Percentiles rank a stretch among this genome's conserved stretches.
phyloP scores from a whole-genome alignment of 192 early-diverging fungal species.

The Podila horticola region DNA sequence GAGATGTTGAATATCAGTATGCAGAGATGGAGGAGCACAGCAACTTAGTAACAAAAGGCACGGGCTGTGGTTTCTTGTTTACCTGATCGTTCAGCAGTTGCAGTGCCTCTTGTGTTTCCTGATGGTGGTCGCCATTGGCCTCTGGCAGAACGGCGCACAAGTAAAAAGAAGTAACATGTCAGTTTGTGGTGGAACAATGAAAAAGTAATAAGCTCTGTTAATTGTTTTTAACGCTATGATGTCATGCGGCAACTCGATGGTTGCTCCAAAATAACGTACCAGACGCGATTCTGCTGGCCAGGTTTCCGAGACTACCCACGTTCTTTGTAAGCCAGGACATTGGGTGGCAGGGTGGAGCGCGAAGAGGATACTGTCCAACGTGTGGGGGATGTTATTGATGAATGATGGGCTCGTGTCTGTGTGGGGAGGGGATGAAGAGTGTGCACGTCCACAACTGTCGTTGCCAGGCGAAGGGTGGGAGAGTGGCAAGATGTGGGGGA shows the following conservation, averaged over 20 bases:
- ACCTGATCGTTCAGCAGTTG: slow-evolving; percentile 40
- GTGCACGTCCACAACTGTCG: too few relatives aligned
- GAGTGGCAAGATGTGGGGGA: too few relatives aligned
- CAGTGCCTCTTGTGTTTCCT: slow-evolving; percentile 13
- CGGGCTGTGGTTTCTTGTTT: background rate
- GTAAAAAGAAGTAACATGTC: background rate
- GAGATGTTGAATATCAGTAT: background rate
- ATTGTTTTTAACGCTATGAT: background rate
- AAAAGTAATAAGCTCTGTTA: background rate
- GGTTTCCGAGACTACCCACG: slow-evolving; percentile 47
- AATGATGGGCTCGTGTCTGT: background rate
- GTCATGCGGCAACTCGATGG: background rate
- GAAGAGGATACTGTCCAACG: background rate
- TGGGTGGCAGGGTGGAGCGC: background rate
- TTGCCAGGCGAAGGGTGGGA: too few relatives aligned
- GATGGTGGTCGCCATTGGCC: slow-evolving; percentile 42
- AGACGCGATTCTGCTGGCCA: slow-evolving; percentile 48
- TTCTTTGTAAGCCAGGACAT: slow-evolving; percentile 54
- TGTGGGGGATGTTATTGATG: background rate
- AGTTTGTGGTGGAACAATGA: background rate
- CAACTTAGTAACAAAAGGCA: background rate
- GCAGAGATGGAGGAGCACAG: background rate
- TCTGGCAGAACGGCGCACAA: slow-evolving; percentile 3
- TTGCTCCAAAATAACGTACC: slow-evolving; percentile 13
- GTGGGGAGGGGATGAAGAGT: background rate